A percentile compares a stretch with the other conserved stretches of the same genome.
Evolutionary conservation across 176 grass and related monocot species (phyloP).

Genomic region (Eleusine coracana): DNA sequence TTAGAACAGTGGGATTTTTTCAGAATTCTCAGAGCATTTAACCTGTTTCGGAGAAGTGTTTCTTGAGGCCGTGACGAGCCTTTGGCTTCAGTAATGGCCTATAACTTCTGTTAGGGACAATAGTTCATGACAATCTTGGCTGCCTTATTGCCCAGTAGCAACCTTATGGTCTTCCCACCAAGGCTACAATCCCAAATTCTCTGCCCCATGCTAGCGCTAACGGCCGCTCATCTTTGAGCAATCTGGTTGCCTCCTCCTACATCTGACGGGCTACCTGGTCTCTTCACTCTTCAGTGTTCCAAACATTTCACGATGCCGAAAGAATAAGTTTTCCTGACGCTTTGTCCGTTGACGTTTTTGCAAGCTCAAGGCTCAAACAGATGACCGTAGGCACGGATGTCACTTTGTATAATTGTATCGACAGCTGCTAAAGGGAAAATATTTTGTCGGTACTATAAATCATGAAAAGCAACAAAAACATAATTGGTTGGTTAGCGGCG

Average conservation of each 20-base stretch:
- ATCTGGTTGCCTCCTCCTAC: conserved; percentile 34
- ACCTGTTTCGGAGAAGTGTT: neutral
- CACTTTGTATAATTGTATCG: neutral
- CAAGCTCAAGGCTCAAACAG: neutral
- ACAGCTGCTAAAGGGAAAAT: neutral
- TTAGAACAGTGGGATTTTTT: neutral
- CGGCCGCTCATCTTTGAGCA: neutral
- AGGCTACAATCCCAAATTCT: neutral
- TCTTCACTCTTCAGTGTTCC: neutral
- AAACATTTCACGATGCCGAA: neutral
- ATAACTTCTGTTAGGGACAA: neutral
- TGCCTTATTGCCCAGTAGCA: neutral
- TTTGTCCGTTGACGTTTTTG: neutral
- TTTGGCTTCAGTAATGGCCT: neutral
- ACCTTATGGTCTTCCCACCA: neutral
- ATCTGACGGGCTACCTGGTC: neutral
- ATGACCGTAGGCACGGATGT: neutral
- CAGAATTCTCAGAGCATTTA: neutral
- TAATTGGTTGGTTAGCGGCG: conserved; percentile 25
- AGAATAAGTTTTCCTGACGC: neutral
- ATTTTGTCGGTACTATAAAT: neutral
- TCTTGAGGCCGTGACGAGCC: neutral
- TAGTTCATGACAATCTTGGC: neutral
- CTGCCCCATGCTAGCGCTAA: conserved; percentile 32
- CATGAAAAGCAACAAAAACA: no score